Base-by-base conservation (phyloP, 2,329 filamentous ascomycete species). In the Verticillium nubilum region DNA sequence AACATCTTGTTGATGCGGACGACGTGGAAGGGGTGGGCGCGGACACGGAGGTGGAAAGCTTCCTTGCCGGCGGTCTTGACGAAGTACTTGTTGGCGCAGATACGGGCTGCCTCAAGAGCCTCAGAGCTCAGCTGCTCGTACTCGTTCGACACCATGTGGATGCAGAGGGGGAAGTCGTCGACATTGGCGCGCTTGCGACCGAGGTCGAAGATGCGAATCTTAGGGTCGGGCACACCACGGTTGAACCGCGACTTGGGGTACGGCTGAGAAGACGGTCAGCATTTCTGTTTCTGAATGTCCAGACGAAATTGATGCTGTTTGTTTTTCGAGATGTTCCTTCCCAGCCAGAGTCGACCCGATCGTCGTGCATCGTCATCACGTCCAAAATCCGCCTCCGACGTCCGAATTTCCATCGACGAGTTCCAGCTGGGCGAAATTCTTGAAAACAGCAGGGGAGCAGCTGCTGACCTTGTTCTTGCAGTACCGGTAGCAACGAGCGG, bases 1-100 rank as follows among this genome's bases (percentile, higher is more conserved):
- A 99, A 94, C 95, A 99, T 99, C 91, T 99, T 99, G 92, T 99
- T 99, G 93, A 99, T 99, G 83, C 95, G 95, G 86, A 99, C 90
- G 83, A 99, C 95, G 87, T 99, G 95, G 92, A 91, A 99, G 70
- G 95, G 95, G 87, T 99, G 95, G 76, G 92, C 93, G 77, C 95
- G 87, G 76, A 90, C 84, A 72, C 87, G 86, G 69, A 90, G 80
- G 78, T 90, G 87, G 85, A 90, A 90, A 75, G 80, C 78, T 74
- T 90, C 87, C 84, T 90, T 90, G 78, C 87, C 87, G 71, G 81
- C 78, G 72, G 80, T 78, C 85, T 89, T 89, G 79, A 88, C 85
- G 67, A 90, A 78, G 83, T 89, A 96, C 91, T 98, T 98, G 91
- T 99, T 99, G 90, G 93, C 93, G 87, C 94, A 98, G 79, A 99